A percentile compares a stretch with the other conserved stretches of the same genome.
phyloP scores from a whole-genome alignment of 768 basidiomycete species.

The Grammothele lineata region DNA sequence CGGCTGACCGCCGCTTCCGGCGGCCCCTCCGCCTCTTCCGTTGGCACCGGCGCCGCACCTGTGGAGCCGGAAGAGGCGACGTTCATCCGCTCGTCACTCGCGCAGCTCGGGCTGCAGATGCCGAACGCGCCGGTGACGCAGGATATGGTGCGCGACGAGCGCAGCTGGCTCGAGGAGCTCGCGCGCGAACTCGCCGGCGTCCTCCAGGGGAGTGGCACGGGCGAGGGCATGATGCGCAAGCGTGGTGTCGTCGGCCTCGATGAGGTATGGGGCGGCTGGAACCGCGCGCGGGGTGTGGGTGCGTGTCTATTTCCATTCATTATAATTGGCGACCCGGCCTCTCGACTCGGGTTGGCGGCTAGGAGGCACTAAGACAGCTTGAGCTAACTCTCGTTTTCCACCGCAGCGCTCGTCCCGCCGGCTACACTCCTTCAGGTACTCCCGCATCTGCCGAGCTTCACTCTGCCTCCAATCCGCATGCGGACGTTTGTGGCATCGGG shows the following conservation, averaged over 20 bases:
- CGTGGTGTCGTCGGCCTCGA: slow-evolving; percentile 84
- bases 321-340: too few relatives aligned
- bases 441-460: slow-evolving; percentile 60
- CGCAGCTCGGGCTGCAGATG: slow-evolving; percentile 84
- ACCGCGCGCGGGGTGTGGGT: slow-evolving; percentile 90
- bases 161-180: slow-evolving; percentile 72
- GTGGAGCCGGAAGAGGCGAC: slow-evolving; percentile 78
- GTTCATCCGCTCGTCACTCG: slow-evolving; percentile 83
- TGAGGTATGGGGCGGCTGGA: slow-evolving; percentile 96
- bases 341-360: too few relatives aligned
- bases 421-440: slow-evolving; percentile 76
- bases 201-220: slow-evolving; percentile 44
- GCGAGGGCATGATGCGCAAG: slow-evolving; percentile 66
- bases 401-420: slow-evolving; percentile 85
- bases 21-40: slow-evolving; percentile 20
- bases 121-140: slow-evolving; percentile 76
- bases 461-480: slow-evolving; percentile 59
- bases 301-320: slow-evolving; percentile 24
- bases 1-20: slow-evolving; percentile 53
- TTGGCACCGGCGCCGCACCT: slow-evolving; percentile 10
- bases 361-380: too few relatives aligned
- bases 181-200: slow-evolving; percentile 78
- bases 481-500: slow-evolving; percentile 68
- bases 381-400: too few relatives aligned
- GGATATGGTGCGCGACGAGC: slow-evolving; percentile 85